phyloP scores from a whole-genome alignment of 2,329 filamentous ascomycete species.

The Paracamarosporium sp. region DNA sequence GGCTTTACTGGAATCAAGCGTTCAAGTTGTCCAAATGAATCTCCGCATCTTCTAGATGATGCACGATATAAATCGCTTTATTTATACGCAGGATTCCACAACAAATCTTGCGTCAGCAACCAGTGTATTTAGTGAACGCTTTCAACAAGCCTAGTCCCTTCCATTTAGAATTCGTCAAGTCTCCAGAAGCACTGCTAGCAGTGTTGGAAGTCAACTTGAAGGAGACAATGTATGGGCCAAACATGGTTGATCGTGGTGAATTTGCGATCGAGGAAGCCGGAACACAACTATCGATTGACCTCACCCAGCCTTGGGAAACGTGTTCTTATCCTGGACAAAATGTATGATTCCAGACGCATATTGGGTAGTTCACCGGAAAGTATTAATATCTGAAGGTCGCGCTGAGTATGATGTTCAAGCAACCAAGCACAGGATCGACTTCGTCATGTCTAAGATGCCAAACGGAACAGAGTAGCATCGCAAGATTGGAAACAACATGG shows the following conservation, averaged over 20 bases:
- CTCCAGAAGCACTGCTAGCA: slow-evolving; percentile 28
- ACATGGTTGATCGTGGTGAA: slow-evolving; percentile 30
- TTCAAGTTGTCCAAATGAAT: slow-evolving; percentile 21
- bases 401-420: too few species aligned
- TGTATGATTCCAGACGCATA: too few species aligned
- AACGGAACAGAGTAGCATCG: too few species aligned
- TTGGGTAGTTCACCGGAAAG: too few species aligned
- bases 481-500: too few species aligned
- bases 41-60: slow-evolving; percentile 28
- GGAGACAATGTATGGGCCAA: slow-evolving; percentile 7
- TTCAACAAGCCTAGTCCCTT: slow-evolving; percentile 32
- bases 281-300: slow-evolving; percentile 21
- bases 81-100: slow-evolving; percentile 24
- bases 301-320: slow-evolving; percentile 23
- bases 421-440: too few species aligned
- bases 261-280: slow-evolving; percentile 33
- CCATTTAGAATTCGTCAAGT: slow-evolving; percentile 39
- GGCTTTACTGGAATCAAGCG: slow-evolving; percentile 9
- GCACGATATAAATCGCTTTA: slow-evolving; percentile 23
- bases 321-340: slow-evolving; percentile 39
- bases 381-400: too few species aligned
- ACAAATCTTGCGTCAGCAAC: slow-evolving; percentile 40
- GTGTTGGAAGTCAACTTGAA: slow-evolving; percentile 33
- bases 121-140: slow-evolving; percentile 39
- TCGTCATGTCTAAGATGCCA: too few species aligned